These are phyloP conservation scores for Xylaria longipes DNA, from an alignment of 495 filamentous ascomycete species.

Conservation along the genomic window DNA sequence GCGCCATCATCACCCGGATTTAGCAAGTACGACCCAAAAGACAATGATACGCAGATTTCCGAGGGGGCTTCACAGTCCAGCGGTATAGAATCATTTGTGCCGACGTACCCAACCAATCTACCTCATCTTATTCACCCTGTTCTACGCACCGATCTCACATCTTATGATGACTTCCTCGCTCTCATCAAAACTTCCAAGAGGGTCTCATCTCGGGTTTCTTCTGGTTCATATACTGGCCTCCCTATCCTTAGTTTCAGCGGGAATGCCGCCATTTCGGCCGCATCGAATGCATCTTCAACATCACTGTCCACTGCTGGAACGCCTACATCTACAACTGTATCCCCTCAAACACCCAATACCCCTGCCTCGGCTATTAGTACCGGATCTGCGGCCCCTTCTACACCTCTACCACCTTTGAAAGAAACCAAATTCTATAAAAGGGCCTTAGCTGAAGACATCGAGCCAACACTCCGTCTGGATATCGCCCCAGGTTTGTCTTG, in stretches of 20 bases:
- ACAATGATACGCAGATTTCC: slow-evolving; percentile 41
- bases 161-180: slow-evolving; percentile 85
- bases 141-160: slow-evolving; percentile 77
- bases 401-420: slow-evolving; percentile 63
- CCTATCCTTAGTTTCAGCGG: slow-evolving; percentile 59
- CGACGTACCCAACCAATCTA: slow-evolving; percentile 85
- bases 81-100: slow-evolving; percentile 64
- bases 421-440: slow-evolving; percentile 96
- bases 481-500: slow-evolving; percentile 89
- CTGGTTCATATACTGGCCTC: slow-evolving; percentile 70
- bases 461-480: slow-evolving; percentile 90
- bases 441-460: slow-evolving; percentile 84
- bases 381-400: slow-evolving; percentile 40
- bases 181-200: slow-evolving; percentile 72
- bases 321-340: slow-evolving; percentile 45
- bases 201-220: slow-evolving; percentile 62
- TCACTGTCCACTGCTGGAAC: slow-evolving; percentile 50
- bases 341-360: slow-evolving; percentile 59
- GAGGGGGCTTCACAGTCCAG: slow-evolving; percentile 52
- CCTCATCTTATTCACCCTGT: slow-evolving; percentile 81
- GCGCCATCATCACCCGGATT: slow-evolving; percentile 66
- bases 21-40: slow-evolving; percentile 53
- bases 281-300: slow-evolving; percentile 51
- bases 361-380: slow-evolving; percentile 54
- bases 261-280: slow-evolving; percentile 50